phyloP scores from a whole-genome alignment of 306 rosid genomes.

The Fragaria vesca region DNA sequence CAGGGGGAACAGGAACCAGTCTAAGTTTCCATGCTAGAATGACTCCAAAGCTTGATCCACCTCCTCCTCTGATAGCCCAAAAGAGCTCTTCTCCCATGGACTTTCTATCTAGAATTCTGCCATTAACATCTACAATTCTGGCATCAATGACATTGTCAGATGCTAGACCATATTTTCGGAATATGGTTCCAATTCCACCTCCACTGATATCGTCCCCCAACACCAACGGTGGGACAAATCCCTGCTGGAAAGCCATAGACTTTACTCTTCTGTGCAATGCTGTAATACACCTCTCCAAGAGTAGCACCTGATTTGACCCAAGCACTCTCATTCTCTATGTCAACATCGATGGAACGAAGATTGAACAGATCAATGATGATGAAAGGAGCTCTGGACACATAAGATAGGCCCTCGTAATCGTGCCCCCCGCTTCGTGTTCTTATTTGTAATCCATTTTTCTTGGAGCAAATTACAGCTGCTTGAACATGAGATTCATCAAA shows the following conservation, averaged over 20 bases:
- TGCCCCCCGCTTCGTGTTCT: conserved; percentile 36
- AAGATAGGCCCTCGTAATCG: conserved; percentile 36
- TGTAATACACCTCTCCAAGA: conserved; percentile 31
- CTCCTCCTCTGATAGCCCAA: conserved; percentile 78
- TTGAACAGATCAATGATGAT: conserved; percentile 27
- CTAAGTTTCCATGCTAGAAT: conserved; percentile 59
- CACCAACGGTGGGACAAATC: conserved; percentile 26
- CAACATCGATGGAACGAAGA: conserved; percentile 18
- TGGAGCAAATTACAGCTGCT: conserved; percentile 22
- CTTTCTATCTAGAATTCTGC: conserved; percentile 43
- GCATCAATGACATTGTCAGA: conserved; percentile 66
- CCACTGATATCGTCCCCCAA: conserved; percentile 17
- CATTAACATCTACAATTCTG: conserved; percentile 41
- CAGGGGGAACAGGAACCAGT: conserved; percentile 54
- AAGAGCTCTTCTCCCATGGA: conserved; percentile 72
- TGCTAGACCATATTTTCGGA: conserved; percentile 61
- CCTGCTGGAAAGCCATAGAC: conserved; percentile 33
- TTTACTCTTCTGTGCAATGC: conserved; percentile 20
- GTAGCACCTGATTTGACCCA: conserved; percentile 31
- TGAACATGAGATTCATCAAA: conserved; percentile 21
- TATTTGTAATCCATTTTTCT: background rate
- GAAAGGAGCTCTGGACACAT: conserved; percentile 14
- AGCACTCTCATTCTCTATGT: conserved; percentile 13
- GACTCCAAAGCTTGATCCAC: conserved; percentile 65
- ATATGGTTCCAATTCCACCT: conserved; percentile 21